phyloP scores from a whole-genome alignment of 1,139 yeast species.

The Saccharomyces uvarum region DNA sequence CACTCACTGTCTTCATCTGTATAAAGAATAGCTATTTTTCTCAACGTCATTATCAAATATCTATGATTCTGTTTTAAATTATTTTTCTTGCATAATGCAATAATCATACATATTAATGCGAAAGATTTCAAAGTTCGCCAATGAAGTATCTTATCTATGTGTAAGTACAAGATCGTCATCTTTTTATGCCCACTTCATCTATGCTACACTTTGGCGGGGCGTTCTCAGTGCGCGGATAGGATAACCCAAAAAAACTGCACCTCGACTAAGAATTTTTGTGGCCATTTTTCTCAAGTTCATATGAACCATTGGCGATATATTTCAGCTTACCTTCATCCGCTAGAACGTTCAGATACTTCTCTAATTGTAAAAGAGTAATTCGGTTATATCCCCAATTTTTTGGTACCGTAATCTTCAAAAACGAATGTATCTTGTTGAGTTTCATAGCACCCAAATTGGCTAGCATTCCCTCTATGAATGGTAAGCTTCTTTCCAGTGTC shows the following conservation, averaged over 20 bases:
- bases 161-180: neutral
- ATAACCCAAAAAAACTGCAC: neutral
- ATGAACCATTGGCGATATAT: neutral
- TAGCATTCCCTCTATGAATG: slow-evolving; percentile 49
- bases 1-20: slow-evolving; percentile 21
- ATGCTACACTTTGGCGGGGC: neutral
- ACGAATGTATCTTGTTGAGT: slow-evolving; percentile 43
- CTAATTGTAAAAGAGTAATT: slow-evolving; percentile 35
- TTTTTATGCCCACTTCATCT: neutral
- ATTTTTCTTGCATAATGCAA: neutral
- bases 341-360: slow-evolving; percentile 35
- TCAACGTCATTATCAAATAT: slow-evolving; percentile 3
- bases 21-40: slow-evolving; percentile 25
- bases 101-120: neutral
- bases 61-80: neutral
- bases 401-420: slow-evolving; percentile 48
- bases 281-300: neutral
- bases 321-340: slow-evolving; percentile 35
- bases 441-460: slow-evolving; percentile 48
- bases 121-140: neutral
- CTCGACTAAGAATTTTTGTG: neutral
- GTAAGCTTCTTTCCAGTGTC: slow-evolving; percentile 25
- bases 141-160: neutral
- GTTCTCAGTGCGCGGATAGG: neutral
- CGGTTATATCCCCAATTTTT: slow-evolving; percentile 34